Percentiles rank a stretch among this genome's conserved stretches.
phyloP scores from a whole-genome alignment of 345 rosid species.

The Lagerstroemia speciosa region DNA sequence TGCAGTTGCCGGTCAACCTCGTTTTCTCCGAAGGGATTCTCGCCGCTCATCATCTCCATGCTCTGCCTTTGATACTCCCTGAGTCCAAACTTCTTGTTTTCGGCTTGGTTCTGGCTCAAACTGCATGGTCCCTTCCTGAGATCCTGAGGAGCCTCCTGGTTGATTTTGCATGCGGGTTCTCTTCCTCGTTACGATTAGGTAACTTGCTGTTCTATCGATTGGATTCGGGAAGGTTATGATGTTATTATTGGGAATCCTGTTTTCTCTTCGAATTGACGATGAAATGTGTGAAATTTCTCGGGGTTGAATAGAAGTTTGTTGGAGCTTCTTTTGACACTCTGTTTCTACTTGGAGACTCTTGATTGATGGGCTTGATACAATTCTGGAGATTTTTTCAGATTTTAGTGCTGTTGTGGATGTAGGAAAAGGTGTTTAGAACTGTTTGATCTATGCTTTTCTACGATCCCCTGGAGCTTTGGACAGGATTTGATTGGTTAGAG shows the following conservation, averaged over 20 bases:
- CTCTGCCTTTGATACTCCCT: too few species aligned
- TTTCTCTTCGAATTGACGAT: neutral
- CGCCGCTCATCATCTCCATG: neutral
- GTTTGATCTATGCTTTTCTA: neutral
- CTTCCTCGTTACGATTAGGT: neutral
- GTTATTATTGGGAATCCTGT: too few species aligned
- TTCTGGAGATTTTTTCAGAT: neutral
- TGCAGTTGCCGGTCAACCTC: neutral
- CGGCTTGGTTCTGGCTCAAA: neutral
- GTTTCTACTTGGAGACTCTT: neutral
- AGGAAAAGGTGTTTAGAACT: neutral
- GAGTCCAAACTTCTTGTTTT: neutral
- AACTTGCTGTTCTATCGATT: neutral
- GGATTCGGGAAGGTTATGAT: neutral
- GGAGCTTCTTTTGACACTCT: too few species aligned
- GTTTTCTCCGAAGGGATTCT: neutral
- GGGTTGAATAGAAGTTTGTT: neutral
- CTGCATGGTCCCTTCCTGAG: neutral
- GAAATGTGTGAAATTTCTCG: neutral
- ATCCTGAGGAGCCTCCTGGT: neutral
- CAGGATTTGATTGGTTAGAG: neutral
- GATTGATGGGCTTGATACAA: neutral
- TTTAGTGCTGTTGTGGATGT: too few species aligned
- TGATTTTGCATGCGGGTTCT: neutral
- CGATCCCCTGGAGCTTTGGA: neutral